Percentiles rank a stretch among this genome's conserved stretches.
phyloP scores from a whole-genome alignment of 768 basidiomycete genomes.

The Collybia sordida region DNA sequence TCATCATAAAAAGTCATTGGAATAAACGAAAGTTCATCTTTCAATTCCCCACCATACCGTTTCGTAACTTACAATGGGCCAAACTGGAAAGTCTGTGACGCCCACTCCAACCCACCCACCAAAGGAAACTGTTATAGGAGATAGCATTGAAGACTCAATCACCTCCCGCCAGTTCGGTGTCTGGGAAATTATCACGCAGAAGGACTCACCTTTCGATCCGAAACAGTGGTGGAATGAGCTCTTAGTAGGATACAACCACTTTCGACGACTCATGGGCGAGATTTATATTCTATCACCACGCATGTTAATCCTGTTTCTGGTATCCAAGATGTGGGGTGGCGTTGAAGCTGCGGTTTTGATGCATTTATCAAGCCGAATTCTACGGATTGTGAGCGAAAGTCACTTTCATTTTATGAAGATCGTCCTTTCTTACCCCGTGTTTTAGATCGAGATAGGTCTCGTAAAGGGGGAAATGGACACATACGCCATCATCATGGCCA shows the following conservation, averaged over 20 bases:
- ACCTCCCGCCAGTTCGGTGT: conserved; percentile 21
- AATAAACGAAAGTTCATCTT: too few relatives aligned
- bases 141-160: conserved; percentile 2
- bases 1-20: too few relatives aligned
- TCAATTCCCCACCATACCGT: too few relatives aligned
- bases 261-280: conserved; percentile 19
- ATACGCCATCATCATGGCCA: conserved; percentile 15
- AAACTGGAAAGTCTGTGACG: too few relatives aligned
- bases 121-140: too few relatives aligned
- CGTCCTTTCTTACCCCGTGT: background rate
- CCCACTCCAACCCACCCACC: too few relatives aligned
- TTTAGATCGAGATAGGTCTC: conserved; percentile 21
- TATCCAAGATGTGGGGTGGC: conserved; percentile 22
- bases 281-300: conserved; percentile 19
- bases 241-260: conserved; percentile 14
- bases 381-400: conserved; percentile 17
- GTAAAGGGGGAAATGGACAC: conserved; percentile 14
- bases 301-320: conserved; percentile 18
- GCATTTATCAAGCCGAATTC: conserved; percentile 21
- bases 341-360: conserved; percentile 23
- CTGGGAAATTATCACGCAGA: conserved; percentile 14
- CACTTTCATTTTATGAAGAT: too few relatives aligned
- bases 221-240: conserved; percentile 5
- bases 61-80: too few relatives aligned
- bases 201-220: conserved; percentile 8